Evolutionary conservation across 139 green algal species (phyloP).

Genomic region (Coelastrella sp.): DNA sequence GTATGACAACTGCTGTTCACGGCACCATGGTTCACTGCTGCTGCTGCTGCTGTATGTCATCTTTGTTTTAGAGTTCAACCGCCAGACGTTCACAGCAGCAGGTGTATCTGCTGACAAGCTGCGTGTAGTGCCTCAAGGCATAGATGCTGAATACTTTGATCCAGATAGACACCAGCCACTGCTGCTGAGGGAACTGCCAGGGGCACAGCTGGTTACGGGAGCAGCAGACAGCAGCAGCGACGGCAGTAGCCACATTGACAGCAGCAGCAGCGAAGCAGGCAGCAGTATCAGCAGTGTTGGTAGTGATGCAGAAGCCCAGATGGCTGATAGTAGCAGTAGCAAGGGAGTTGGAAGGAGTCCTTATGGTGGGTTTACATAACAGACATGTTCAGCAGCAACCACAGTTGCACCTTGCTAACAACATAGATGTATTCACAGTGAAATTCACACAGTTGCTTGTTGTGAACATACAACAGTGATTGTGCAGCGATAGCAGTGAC

Average conservation of each 20-base stretch:
- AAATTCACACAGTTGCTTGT: no score
- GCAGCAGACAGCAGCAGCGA: not conserved
- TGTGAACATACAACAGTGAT: no score
- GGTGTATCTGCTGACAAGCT: conserved; percentile 43
- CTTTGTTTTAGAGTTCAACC: conserved; percentile 47
- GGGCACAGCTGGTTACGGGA: conserved; percentile 12
- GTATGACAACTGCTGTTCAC: not conserved
- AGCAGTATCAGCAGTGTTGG: not conserved
- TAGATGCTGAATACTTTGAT: conserved; percentile 48
- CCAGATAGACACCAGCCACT: conserved; percentile 17
- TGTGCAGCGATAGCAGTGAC: no score
- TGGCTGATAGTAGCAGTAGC: no score
- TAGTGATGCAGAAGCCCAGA: not conserved
- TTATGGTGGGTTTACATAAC: not conserved
- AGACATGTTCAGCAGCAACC: no score
- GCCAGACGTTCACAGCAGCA: conserved; percentile 33
- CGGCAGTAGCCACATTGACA: conserved; percentile 3
- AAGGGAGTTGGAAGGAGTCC: not conserved
- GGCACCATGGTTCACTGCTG: not conserved
- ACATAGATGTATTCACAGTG: no score
- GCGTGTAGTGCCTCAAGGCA: conserved; percentile 56
- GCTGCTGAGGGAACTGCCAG: not conserved
- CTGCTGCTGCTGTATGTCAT: no score
- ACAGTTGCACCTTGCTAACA: no score
- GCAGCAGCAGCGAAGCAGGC: not conserved